phyloP scores from a whole-genome alignment of 306 rosid genomes.

The Medicago arabica region DNA sequence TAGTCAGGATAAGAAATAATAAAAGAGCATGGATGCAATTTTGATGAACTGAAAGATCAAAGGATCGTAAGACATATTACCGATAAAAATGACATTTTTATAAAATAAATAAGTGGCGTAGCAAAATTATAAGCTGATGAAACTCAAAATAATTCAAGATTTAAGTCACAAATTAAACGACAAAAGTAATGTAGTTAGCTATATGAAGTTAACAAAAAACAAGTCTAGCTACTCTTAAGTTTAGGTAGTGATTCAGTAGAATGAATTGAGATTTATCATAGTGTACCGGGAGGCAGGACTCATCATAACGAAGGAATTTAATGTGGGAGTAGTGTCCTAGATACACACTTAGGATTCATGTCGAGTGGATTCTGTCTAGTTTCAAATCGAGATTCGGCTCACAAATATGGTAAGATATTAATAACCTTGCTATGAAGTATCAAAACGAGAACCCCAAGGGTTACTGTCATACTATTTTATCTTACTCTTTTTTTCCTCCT shows the following conservation, averaged over 20 bases:
- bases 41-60: constrained; percentile 6
- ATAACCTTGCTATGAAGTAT: not conserved
- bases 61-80: not conserved
- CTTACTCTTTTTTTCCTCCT: too few relatives aligned
- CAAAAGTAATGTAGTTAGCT: too few relatives aligned
- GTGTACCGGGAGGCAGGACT: not conserved
- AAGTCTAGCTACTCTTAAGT: too few relatives aligned
- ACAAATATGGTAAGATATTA: not conserved
- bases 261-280: not conserved
- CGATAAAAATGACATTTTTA: not conserved
- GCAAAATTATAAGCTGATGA: not conserved
- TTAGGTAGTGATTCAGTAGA: not conserved
- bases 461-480: not conserved
- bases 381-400: not conserved
- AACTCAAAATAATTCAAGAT: too few relatives aligned
- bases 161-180: too few relatives aligned
- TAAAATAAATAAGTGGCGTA: not conserved
- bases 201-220: too few relatives aligned
- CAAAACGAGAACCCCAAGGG: not conserved
- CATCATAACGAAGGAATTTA: not conserved
- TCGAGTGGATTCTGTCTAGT: not conserved
- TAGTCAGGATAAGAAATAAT: constrained; percentile 24
- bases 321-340: not conserved
- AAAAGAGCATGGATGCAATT: constrained; percentile 17
- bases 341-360: not conserved